phyloP scores from a whole-genome alignment of 257 asterid species.

The Datura wrightii region DNA sequence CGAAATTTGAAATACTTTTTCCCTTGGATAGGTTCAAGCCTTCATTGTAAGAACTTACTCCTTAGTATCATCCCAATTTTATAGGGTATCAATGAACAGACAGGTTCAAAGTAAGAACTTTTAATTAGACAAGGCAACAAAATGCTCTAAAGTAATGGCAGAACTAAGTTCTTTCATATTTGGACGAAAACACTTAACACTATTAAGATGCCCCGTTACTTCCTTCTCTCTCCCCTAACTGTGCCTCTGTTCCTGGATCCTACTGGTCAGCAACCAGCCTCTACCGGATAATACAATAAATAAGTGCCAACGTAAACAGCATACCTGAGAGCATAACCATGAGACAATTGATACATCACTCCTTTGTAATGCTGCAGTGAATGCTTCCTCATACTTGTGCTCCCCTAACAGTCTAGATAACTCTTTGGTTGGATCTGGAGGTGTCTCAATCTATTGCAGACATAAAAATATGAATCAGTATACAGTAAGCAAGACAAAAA shows the following conservation, averaged over 20 bases:
- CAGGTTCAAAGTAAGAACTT: not conserved
- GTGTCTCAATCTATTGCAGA: constrained; percentile 68
- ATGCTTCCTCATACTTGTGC: constrained; percentile 91
- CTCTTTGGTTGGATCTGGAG: constrained; percentile 94
- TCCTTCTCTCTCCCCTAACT: not conserved
- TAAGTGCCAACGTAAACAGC: constrained; percentile 23
- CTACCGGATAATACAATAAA: not conserved
- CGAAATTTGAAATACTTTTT: not conserved
- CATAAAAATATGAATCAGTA: not conserved
- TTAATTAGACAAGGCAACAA: not conserved
- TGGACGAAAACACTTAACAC: not conserved
- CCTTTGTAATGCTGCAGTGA: constrained; percentile 83
- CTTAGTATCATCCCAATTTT: not conserved
- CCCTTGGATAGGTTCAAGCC: not conserved
- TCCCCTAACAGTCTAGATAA: constrained; percentile 80
- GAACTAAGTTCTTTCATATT: not conserved
- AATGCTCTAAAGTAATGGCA: not conserved
- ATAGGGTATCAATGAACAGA: not conserved
- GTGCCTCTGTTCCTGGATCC: not conserved
- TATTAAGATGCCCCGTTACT: not conserved
- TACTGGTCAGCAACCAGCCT: not conserved
- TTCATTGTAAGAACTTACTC: not conserved
- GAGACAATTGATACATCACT: constrained; percentile 86
- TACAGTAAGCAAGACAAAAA: constrained; percentile 2
- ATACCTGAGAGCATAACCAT: constrained; percentile 97